Conservation (phyloP, 2,329 filamentous ascomycete species). For the Venturia oleaginea region DNA sequence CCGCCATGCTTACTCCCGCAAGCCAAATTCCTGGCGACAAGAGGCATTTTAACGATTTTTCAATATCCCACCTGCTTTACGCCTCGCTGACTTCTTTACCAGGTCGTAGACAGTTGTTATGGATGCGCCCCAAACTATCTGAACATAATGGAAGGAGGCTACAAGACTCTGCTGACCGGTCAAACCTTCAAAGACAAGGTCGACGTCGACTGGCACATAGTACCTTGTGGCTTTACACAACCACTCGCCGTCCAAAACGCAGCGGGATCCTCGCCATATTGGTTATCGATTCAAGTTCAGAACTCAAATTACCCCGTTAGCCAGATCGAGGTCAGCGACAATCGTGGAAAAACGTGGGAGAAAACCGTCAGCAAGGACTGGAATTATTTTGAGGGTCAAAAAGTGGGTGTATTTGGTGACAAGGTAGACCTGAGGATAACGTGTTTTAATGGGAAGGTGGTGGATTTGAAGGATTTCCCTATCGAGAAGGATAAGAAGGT, state of each 20-base stretch:
- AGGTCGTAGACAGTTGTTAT: neutral
- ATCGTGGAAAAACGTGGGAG: neutral
- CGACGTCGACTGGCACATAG: neutral
- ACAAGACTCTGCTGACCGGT: neutral
- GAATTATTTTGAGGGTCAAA: neutral
- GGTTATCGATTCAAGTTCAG: neutral
- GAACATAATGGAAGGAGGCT: neutral
- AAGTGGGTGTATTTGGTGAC: neutral
- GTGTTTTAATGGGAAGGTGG: constrained; percentile 1
- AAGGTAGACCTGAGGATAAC: neutral
- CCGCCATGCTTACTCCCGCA: neutral
- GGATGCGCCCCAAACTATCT: neutral
- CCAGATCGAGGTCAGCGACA: neutral
- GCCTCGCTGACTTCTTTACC: neutral
- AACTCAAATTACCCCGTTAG: neutral
- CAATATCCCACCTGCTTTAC: too few species aligned
- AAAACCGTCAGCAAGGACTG: constrained; percentile 1
- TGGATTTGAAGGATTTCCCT: neutral
- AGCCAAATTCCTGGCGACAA: neutral
- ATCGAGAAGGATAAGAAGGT: neutral
- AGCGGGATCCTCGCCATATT: neutral
- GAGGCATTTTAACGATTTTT: neutral
- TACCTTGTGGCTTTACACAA: neutral
- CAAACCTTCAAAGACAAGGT: neutral
- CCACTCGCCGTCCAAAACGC: constrained; percentile 3